Percentiles rank a stretch among this genome's conserved stretches.
phyloP scores from a whole-genome alignment of 257 asterid genomes.

The Rhazya stricta region DNA sequence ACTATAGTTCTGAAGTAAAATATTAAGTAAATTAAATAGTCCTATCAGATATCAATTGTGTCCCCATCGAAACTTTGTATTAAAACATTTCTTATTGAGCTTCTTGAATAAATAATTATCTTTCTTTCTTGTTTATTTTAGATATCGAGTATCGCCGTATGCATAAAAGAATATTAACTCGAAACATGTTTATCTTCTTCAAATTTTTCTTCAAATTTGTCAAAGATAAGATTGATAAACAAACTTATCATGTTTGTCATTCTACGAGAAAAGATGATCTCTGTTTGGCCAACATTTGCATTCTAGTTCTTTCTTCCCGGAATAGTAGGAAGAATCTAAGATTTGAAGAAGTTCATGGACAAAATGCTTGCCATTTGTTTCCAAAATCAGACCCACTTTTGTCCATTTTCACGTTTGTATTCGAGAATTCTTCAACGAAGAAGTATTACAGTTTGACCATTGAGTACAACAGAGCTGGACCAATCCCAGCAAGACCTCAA shows the following conservation, averaged over 20 bases:
- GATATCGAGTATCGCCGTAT: too few relatives aligned
- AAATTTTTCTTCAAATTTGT: too few relatives aligned
- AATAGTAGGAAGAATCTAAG: background rate
- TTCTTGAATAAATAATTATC: too few relatives aligned
- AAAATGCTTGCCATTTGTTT: constrained; percentile 4
- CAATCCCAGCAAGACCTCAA: constrained; percentile 6
- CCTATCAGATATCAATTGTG: too few relatives aligned
- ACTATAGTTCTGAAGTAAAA: too few relatives aligned
- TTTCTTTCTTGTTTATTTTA: too few relatives aligned
- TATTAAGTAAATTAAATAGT: too few relatives aligned
- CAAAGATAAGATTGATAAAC: too few relatives aligned
- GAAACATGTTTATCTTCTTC: too few relatives aligned
- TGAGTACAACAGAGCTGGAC: constrained; percentile 4
- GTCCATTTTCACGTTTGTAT: constrained; percentile 5
- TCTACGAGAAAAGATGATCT: background rate
- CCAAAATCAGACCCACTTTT: background rate
- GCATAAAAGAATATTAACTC: too few relatives aligned
- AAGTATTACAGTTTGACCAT: constrained; percentile 3
- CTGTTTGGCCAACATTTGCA: background rate
- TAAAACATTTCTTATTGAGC: too few relatives aligned
- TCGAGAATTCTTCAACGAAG: background rate
- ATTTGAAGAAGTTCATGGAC: background rate
- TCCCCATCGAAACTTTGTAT: too few relatives aligned
- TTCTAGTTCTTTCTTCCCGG: background rate
- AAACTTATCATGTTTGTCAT: background rate